Base-by-base conservation (phyloP, 1,284 basidiomycete species). In the Peniophora sp. region DNA sequence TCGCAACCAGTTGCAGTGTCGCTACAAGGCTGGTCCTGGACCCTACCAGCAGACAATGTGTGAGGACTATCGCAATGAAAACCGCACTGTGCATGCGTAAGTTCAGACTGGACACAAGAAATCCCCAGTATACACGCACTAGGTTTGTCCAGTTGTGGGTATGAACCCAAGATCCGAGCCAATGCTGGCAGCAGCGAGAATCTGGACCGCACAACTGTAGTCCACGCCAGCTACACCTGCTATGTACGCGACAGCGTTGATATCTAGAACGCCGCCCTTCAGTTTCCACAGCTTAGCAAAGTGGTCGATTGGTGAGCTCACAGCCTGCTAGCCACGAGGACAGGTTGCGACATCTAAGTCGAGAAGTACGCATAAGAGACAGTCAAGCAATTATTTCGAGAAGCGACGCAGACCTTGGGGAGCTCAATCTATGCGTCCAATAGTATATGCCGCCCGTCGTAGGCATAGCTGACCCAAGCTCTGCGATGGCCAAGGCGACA, bases 251-350 rank as follows among this genome's bases (percentile, higher is more conserved):
- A 74, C 61, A 5, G 68, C 66, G 50, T 67, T 70, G 6, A 66
- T 59, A 47, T 72, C 70, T 70, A 50, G 11, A 9, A 45, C n/a
- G n/a, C n/a, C n/a, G n/a, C n/a, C n/a, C n/a, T n/a, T n/a, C n/a
- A n/a, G 44, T 6, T 3, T 25, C n/a, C 6, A 22, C 44, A n/a
- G 6, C 20, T 16, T 3, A 24, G 9, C n/a, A 8, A 25, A n/a
- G 3, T 20, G 16, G 5, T 3, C 19, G 44, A 16, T 3, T 8
- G 23, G 14, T 8, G 3, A 19, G 63, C 58, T 43, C 51, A 66
- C 70, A 73, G 22, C 71, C 72, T n/a, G 71, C 71, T n/a, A 69
- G 59, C 71, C 72, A 73, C 27, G 63, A 69, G 19, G 72, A 55
- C 25, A 72, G 52, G n/a, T 43, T 50, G 19, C 27, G 20, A 27